Evolutionary conservation across 805 yeast genomes (phyloP), one percentile per base, ranked within the genome.

Genomic region (Candida multigemmis): DNA sequence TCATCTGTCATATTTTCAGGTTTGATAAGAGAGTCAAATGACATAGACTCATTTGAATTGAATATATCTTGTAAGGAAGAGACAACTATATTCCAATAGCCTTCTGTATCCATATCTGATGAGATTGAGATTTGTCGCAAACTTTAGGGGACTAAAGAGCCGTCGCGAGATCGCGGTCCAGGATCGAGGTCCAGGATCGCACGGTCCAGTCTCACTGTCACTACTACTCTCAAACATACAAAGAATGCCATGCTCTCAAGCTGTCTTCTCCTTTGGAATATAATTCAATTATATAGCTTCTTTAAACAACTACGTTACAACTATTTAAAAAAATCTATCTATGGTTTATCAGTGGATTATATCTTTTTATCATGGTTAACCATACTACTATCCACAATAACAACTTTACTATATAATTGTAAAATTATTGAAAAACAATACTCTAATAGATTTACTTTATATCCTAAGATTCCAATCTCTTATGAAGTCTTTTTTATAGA

Each of bases 41-140:
- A 48, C 4, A 59, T 45, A 9, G 67, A 58, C 38, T 74, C 82
- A 40, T 76, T 76, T 15, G 73, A 61, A 35, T 71, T 77, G 47
- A 74, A 74, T 7, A 77, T 63, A 38, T 78, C 86, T 44, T 78
- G 86, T 12, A 79, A 53, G 2, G 80, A 74, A 5, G 84, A 65
- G 3, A 74, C 56, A 5, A 76, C 76, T 16, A 69, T 65, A 39
- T 75, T 81, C 89, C 89, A 79, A 39, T 71, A 66, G 1, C 78
- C 74, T 14, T 71, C 77, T 61, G 70, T 66, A 30, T 43, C 48
- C 12, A 25, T n/a, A n/a, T n/a, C n/a, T n/a, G n/a, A n/a, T n/a
- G n/a, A n/a, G n/a, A n/a, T n/a, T n/a, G n/a, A n/a, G n/a, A n/a
- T n/a, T n/a, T n/a, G n/a, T n/a, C n/a, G n/a, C n/a, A n/a, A n/a